Evolutionary conservation across 1,139 yeast species (phyloP).

Genomic region (Geotrichum australiense): DNA sequence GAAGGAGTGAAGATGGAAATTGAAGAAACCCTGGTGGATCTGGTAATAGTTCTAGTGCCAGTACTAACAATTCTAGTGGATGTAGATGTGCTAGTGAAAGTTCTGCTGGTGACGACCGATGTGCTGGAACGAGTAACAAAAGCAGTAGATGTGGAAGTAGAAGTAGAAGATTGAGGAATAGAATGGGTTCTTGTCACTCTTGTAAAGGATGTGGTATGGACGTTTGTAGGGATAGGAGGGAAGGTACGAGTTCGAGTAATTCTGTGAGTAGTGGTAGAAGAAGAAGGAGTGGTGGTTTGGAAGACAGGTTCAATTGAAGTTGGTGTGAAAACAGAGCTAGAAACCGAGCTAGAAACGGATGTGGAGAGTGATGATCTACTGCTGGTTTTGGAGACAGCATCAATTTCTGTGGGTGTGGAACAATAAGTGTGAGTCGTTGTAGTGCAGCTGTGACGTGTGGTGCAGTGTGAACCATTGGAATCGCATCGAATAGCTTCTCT

Average conservation of each 20-base stretch:
- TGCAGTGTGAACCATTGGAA: not conserved
- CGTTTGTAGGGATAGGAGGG: not conserved
- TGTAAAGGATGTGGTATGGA: not conserved
- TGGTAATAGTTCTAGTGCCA: too few species aligned
- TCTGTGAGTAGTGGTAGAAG: not conserved
- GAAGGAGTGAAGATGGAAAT: not conserved
- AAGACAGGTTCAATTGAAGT: not conserved
- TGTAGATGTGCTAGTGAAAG: too few species aligned
- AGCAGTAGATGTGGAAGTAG: too few species aligned
- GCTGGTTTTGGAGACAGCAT: not conserved
- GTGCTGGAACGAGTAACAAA: too few species aligned
- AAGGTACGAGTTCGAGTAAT: not conserved
- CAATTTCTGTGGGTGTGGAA: not conserved
- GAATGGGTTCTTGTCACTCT: too few species aligned
- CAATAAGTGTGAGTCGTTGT: not conserved
- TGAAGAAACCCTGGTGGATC: too few species aligned
- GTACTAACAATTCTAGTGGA: not conserved
- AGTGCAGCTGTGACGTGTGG: not conserved
- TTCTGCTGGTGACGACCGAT: too few species aligned
- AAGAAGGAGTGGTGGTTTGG: not conserved
- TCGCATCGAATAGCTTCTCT: not conserved
- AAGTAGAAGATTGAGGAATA: too few species aligned
- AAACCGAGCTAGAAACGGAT: not conserved
- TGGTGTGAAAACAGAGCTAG: not conserved
- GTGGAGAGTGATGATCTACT: not conserved